Evolutionary conservation across 352 stramenopile genomes (phyloP), one percentile per base, ranked within the genome.

Genomic region (Phytopythium delawarense): DNA sequence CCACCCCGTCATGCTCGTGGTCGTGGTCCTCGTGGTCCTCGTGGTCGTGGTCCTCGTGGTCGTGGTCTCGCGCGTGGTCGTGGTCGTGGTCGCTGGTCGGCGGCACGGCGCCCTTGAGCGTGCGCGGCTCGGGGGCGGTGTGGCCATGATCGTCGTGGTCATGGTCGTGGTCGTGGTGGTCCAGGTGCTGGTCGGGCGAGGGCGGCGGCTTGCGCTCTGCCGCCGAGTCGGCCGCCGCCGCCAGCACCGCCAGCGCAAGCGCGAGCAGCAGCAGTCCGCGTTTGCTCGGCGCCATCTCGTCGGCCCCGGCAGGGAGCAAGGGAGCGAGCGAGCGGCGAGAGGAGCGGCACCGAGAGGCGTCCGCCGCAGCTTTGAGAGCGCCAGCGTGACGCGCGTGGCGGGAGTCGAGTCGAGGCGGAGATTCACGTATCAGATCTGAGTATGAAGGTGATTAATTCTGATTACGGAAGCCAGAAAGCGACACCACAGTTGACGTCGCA

Each of bases 121-220:
- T 49, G 34, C 37, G 55, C 23, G 53, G 23, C 45, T 34, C 42
- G 25, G 42, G 42, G 55, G 60, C 35, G 40, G 39, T 16, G 45
- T 53, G 51, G 30, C 64, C 46, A 45, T 76, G 67, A 40, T 63
- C 61, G 30, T 66, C 59, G 30, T 79, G 73, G 32, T 69, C 40
- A 25, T 83, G 61, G 16, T 70, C 58, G 7, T 81, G 63, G 13
- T 62, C 55, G 54, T 79, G 63, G 48, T 58, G 57, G 6, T 51
- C 30, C 25, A 70, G 57, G 25, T 28, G n/a, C 30, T 40, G 34
- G 21, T 62, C 45, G 20, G 53, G 40, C 15, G 44, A 21, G 9
- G 52, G 30, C 21, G 61, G 52, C 32, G 54, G 34, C 25, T 40
- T 21, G 16, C 35, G 51, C 52, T 61, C 52, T 3, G 37, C 54